A percentile compares a stretch with the other conserved stretches of the same genome.
phyloP scores from a whole-genome alignment of 2,329 filamentous ascomycete genomes.

The Bipolaris cookei region DNA sequence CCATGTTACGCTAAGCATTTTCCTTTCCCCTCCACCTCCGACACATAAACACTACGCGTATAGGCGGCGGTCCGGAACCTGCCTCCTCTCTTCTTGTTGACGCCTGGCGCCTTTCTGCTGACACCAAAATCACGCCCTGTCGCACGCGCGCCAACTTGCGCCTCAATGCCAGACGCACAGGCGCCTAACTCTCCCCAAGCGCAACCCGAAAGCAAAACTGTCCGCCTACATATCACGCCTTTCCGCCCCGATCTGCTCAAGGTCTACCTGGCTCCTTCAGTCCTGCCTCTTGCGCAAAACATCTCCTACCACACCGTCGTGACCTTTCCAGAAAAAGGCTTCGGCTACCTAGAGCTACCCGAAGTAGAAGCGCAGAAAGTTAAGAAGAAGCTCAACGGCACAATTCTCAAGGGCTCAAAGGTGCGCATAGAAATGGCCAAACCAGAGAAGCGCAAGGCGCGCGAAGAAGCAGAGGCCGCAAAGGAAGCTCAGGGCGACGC shows the following conservation, averaged over 20 bases:
- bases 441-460: slow-evolving; percentile 61
- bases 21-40: slow-evolving; percentile 34
- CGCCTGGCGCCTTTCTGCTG: slow-evolving; percentile 2
- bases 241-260: slow-evolving; percentile 76
- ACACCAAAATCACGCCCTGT: slow-evolving; percentile 7
- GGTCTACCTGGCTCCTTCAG: slow-evolving; percentile 71
- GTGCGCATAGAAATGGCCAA: slow-evolving; percentile 83
- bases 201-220: slow-evolving; percentile 30
- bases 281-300: slow-evolving; percentile 72
- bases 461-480: slow-evolving; percentile 46
- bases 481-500: slow-evolving; percentile 47
- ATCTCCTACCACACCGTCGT: slow-evolving; percentile 87
- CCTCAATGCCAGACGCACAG: slow-evolving; percentile 44
- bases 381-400: slow-evolving; percentile 87
- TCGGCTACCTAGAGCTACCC: slow-evolving; percentile 88
- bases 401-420: slow-evolving; percentile 82
- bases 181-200: slow-evolving; percentile 30
- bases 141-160: slow-evolving; percentile 27
- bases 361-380: slow-evolving; percentile 84
- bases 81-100: slow-evolving; percentile 1
- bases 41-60: slow-evolving; percentile 22
- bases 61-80: slow-evolving; percentile 17
- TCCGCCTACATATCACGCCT: slow-evolving; percentile 85
- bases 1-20: slow-evolving; percentile 43
- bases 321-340: slow-evolving; percentile 88